Conservation (phyloP, 768 basidiomycete species). For the Botryobasidium botryosum region DNA sequence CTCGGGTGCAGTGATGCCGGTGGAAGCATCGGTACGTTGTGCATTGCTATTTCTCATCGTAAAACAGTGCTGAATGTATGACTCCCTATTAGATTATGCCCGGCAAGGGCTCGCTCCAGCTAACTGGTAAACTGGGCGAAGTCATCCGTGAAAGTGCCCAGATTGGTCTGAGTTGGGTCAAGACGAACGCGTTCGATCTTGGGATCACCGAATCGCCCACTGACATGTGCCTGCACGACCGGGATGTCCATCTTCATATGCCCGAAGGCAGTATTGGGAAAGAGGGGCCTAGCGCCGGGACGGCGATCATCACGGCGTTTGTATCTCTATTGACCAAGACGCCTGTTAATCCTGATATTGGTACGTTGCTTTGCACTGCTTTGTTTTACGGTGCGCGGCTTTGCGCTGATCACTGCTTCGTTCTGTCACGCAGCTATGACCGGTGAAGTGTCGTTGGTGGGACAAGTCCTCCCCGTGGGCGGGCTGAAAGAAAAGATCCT, state of each 20-base stretch:
- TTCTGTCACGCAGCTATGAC: slow-evolving; percentile 79
- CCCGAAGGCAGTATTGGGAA: slow-evolving; percentile 86
- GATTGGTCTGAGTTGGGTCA: slow-evolving; percentile 87
- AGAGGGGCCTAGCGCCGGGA: slow-evolving; percentile 94
- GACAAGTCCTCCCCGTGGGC: slow-evolving; percentile 91
- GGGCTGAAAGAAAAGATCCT: slow-evolving; percentile 94
- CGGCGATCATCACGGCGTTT: slow-evolving; percentile 79
- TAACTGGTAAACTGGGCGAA: slow-evolving; percentile 96
- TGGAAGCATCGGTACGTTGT: slow-evolving; percentile 74
- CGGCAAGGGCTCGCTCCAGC: slow-evolving; percentile 77
- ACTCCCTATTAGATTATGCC: slow-evolving; percentile 64
- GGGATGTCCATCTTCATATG: slow-evolving; percentile 94
- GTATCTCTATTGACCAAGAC: slow-evolving; percentile 84
- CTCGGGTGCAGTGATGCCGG: slow-evolving; percentile 90
- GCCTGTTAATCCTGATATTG: slow-evolving; percentile 71
- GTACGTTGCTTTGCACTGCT: slow-evolving; percentile 27
- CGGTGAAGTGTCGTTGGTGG: slow-evolving; percentile 91
- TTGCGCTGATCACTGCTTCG: neutral
- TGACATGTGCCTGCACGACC: slow-evolving; percentile 68
- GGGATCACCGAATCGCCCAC: slow-evolving; percentile 60
- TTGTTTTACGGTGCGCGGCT: neutral
- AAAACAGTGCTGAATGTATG: slow-evolving; percentile 9
- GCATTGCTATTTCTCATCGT: neutral
- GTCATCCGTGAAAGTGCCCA: slow-evolving; percentile 95
- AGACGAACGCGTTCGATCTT: slow-evolving; percentile 73